Evolutionary conservation across 495 filamentous ascomycete species (phyloP), one percentile per base, ranked within the genome.

Genomic region (Sabuloglossum arenarium): DNA sequence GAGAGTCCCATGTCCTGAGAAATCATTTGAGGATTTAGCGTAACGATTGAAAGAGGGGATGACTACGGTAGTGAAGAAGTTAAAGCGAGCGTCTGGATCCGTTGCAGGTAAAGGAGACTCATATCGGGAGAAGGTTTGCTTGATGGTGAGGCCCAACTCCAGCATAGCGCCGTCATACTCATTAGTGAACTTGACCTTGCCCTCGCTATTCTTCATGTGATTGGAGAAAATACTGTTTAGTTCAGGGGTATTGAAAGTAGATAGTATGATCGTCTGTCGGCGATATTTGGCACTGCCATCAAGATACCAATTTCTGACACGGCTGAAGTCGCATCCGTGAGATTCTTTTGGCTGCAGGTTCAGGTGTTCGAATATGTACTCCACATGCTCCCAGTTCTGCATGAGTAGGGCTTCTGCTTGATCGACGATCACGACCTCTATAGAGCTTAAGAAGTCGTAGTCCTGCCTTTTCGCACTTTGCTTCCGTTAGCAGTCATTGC

Each of bases 351-450:
- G 91, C 61, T 91, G 88, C 45, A 82, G 73, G 67, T 97, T 98
- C 49, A 97, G 79, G 67, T 96, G 88, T 59, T 87, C 79, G 64
- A 96, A 85, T 61, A 95, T 80, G 65, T 80, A 85, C 61, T 88
- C 84, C 54, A 94, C 77, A 68, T 97, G 88, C 61, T 95, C 89
- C 91, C 93, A 97, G 68, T 94, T 95, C 64, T 98, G 91, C 89
- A 95, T 96, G 19, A 89, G 76, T 16, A 97, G 73, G 0, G 88
- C 88, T 66, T 97, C 93, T 42, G 88, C 85, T 65, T 95, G 88
- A 67, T 98, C 91, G 49, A 93, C 73, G 37, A 98, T 73, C 25
- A 88, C 80, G 10, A 98, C 65, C 67, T 98, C 91, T 61, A 98
- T 85, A 0, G 88, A 94, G 49, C 81, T 88, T 23, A 98, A 75